Percentiles rank a stretch among this genome's conserved stretches.
Evolutionary conservation across 2,329 filamentous ascomycete genomes (phyloP).

Genomic region (Fusarium papillatum): DNA sequence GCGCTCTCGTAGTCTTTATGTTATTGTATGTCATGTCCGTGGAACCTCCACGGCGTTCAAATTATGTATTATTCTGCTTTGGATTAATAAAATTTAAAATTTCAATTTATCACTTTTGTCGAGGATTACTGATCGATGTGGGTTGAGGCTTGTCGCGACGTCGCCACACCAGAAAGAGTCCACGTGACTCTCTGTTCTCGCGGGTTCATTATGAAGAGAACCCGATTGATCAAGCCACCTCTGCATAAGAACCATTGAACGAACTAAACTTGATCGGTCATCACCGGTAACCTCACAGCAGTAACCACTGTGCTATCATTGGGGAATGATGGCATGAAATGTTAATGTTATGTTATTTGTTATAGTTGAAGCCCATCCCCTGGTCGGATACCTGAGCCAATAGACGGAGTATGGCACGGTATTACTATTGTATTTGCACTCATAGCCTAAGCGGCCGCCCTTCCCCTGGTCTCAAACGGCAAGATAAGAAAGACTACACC

Average conservation of each 20-base stretch:
- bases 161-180: neutral
- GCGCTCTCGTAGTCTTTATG: neutral
- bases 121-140: neutral
- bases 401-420: neutral
- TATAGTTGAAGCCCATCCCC: no score
- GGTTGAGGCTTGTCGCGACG: neutral
- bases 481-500: constrained; percentile 57
- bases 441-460: constrained; percentile 9
- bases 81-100: neutral
- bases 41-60: neutral
- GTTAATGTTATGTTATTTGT: no score
- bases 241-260: no score
- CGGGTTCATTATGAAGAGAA: neutral
- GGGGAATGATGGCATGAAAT: no score
- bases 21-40: neutral
- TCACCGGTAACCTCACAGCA: no score
- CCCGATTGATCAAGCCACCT: neutral
- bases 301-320: no score
- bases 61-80: neutral
- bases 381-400: no score
- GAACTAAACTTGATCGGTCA: no score
- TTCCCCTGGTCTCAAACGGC: constrained; percentile 58
- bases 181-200: neutral
- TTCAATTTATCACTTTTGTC: neutral
- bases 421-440: neutral